Evolutionary conservation across 2,329 filamentous ascomycete genomes (phyloP).

Genomic region (Ampelomyces quisqualis): DNA sequence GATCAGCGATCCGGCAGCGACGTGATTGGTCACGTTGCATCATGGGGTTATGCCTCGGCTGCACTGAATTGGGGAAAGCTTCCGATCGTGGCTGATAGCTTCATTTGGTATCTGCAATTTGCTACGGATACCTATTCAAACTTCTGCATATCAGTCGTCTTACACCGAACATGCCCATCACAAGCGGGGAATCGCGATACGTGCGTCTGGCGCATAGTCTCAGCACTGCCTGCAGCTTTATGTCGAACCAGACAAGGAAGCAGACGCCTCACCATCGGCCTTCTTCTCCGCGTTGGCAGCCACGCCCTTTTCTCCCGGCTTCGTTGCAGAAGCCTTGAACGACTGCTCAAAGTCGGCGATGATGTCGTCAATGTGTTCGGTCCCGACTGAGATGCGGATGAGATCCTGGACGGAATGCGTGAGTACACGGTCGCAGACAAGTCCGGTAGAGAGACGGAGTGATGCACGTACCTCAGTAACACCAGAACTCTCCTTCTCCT

Average conservation of each 20-base stretch:
- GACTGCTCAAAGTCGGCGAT: conserved; percentile 94
- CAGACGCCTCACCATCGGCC: conserved; percentile 26
- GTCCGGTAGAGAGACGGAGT: neutral
- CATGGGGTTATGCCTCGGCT: conserved; percentile 1
- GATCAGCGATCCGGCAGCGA: conserved; percentile 1
- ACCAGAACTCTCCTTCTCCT: conserved; percentile 78
- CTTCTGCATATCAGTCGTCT: too few relatives aligned
- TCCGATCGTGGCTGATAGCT: neutral
- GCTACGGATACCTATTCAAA: too few relatives aligned
- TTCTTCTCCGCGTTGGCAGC: conserved; percentile 37
- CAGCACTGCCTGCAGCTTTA: conserved; percentile 14
- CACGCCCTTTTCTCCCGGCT: conserved; percentile 43
- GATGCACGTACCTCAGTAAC: conserved; percentile 72
- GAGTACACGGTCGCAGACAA: neutral
- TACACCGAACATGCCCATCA: too few relatives aligned
- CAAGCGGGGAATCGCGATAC: conserved; percentile 1
- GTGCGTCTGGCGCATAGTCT: conserved; percentile 1
- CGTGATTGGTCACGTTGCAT: conserved; percentile 1
- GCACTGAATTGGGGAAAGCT: too few relatives aligned
- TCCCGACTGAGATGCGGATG: conserved; percentile 93
- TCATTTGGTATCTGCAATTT: neutral
- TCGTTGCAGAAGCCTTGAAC: conserved; percentile 62
- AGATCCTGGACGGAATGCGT: conserved; percentile 62
- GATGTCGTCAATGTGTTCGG: conserved; percentile 96
- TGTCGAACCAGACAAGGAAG: conserved; percentile 34